These are phyloP conservation scores for Myriosclerotinia scirpicola DNA, from an alignment of 2,329 filamentous ascomycete genomes.

Conservation along the genomic window DNA sequence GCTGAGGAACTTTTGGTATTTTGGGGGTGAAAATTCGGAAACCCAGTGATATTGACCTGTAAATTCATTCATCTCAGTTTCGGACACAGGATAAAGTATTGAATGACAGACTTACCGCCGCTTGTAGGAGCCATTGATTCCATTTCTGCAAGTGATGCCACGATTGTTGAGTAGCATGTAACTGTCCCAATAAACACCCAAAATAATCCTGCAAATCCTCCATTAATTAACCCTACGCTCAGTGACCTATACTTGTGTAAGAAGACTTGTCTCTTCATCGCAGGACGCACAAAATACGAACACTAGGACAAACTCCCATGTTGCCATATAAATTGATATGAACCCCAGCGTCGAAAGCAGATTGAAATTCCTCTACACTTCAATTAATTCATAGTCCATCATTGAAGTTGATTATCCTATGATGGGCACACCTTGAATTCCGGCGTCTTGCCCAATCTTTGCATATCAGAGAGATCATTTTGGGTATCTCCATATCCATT, in stretches of 20 bases:
- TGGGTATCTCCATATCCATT: constrained; percentile 34
- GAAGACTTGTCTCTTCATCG: not conserved
- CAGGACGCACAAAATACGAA: constrained; percentile 28
- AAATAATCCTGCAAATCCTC: constrained; percentile 42
- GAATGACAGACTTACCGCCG: constrained; percentile 26
- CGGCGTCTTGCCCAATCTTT: constrained; percentile 39
- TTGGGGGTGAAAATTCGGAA: constrained; percentile 51
- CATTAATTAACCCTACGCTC: constrained; percentile 40
- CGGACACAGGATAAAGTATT: too few species aligned
- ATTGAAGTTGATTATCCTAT: not conserved
- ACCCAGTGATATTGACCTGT: constrained; percentile 61
- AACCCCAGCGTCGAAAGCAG: constrained; percentile 48
- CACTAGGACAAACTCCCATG: constrained; percentile 47
- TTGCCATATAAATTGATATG: constrained; percentile 46
- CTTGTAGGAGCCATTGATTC: constrained; percentile 35
- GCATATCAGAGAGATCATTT: constrained; percentile 42
- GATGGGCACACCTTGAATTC: constrained; percentile 33
- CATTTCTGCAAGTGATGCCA: constrained; percentile 37
- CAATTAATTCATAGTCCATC: not conserved
- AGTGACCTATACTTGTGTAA: constrained; percentile 24
- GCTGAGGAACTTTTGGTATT: constrained; percentile 53
- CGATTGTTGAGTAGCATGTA: constrained; percentile 37
- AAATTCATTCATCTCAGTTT: constrained; percentile 40
- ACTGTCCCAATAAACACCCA: constrained; percentile 44
- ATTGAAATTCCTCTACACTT: constrained; percentile 43